phyloP scores from a whole-genome alignment of 2,329 filamentous ascomycete genomes.

The Chrysoporthe cubensis region DNA sequence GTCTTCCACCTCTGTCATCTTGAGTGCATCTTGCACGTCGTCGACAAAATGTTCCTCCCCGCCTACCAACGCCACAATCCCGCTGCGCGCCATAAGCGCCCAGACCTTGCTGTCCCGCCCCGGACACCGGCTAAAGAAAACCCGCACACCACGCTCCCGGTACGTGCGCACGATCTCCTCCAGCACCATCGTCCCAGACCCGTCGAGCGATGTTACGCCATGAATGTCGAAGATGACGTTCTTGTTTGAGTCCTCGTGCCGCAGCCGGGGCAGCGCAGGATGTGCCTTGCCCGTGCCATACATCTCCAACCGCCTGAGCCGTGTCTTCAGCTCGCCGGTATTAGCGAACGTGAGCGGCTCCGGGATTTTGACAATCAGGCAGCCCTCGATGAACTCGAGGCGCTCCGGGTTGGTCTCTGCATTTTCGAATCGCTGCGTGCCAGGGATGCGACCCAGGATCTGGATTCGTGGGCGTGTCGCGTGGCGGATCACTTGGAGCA shows the following conservation, averaged over 20 bases:
- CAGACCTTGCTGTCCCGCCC: slow-evolving; percentile 62
- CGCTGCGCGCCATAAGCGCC: slow-evolving; percentile 73
- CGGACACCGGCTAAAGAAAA: slow-evolving; percentile 71
- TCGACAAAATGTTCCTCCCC: slow-evolving; percentile 78
- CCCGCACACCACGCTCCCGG: slow-evolving; percentile 72
- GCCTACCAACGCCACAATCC: slow-evolving; percentile 83
- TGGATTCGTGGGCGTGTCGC: slow-evolving; percentile 92
- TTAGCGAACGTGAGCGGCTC: slow-evolving; percentile 97
- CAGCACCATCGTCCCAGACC: slow-evolving; percentile 89
- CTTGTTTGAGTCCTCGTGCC: slow-evolving; percentile 78
- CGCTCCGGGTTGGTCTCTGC: slow-evolving; percentile 73
- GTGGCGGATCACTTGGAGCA: slow-evolving; percentile 88
- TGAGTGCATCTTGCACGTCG: slow-evolving; percentile 82
- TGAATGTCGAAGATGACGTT: slow-evolving; percentile 98
- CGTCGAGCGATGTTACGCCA: slow-evolving; percentile 93
- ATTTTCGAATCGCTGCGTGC: slow-evolving; percentile 83
- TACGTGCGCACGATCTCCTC: slow-evolving; percentile 86
- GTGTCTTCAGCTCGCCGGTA: slow-evolving; percentile 85
- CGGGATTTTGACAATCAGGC: slow-evolving; percentile 95
- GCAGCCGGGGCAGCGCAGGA: slow-evolving; percentile 81
- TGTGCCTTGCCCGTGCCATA: slow-evolving; percentile 88
- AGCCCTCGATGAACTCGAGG: slow-evolving; percentile 89
- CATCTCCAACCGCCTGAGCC: slow-evolving; percentile 80
- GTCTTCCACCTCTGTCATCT: slow-evolving; percentile 75
- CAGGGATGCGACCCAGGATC: slow-evolving; percentile 87